These are phyloP conservation scores for Hygrophila difformis DNA, from an alignment of 257 asterid species.

Conservation along the genomic window DNA sequence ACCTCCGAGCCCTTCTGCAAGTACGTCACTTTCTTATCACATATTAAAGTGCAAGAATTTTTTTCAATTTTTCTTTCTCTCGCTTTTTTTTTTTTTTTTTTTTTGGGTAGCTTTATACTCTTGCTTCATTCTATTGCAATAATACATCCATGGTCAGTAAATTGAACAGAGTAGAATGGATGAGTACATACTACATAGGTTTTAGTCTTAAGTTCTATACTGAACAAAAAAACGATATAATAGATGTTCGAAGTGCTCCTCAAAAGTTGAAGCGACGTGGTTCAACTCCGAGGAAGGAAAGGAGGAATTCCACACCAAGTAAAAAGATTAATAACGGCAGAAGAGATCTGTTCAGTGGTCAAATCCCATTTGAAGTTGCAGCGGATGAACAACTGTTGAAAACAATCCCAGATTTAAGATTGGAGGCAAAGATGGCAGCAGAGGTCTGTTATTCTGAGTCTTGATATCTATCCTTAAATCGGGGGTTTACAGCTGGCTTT, in stretches of 20 bases:
- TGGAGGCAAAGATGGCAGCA: slow-evolving; percentile 73
- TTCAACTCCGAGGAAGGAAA: slow-evolving; percentile 59
- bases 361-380: slow-evolving; percentile 37
- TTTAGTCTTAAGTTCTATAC: slow-evolving; percentile 14
- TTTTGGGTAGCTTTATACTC: too few relatives aligned
- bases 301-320: slow-evolving; percentile 37
- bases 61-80: slow-evolving; percentile 3
- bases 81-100: slow-evolving; percentile 1
- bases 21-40: slow-evolving; percentile 32
- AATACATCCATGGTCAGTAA: slow-evolving; percentile 6
- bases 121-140: slow-evolving; percentile 5
- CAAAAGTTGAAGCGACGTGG: slow-evolving; percentile 30
- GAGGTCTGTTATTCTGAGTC: slow-evolving; percentile 42
- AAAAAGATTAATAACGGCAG: slow-evolving; percentile 36
- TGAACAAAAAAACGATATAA: slow-evolving; percentile 9
- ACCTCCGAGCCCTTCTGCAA: slow-evolving; percentile 37
- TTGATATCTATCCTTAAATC: slow-evolving; percentile 1
- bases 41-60: slow-evolving; percentile 3
- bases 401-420: slow-evolving; percentile 59
- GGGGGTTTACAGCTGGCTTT: slow-evolving; percentile 3
- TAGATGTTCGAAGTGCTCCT: slow-evolving; percentile 55
- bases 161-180: slow-evolving; percentile 2
- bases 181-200: neutral
- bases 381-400: slow-evolving; percentile 37
- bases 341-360: slow-evolving; percentile 29